phyloP scores from a whole-genome alignment of 305 asterid genomes.

The Fraxinus paxiana region DNA sequence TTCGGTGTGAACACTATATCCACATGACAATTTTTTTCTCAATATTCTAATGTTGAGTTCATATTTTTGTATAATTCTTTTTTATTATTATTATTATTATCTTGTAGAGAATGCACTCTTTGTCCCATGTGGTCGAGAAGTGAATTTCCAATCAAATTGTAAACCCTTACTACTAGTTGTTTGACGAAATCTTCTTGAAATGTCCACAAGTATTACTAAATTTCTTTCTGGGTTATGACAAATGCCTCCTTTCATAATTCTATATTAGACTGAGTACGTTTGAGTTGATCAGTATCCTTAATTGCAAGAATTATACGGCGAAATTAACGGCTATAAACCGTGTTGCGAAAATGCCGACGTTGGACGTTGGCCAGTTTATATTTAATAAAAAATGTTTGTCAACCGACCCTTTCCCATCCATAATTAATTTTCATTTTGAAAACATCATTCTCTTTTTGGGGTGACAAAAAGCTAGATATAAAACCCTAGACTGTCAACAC shows the following conservation, averaged over 20 bases:
- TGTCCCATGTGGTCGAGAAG: slow-evolving; percentile 47
- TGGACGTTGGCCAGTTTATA: slow-evolving; percentile 22
- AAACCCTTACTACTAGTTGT: slow-evolving; percentile 12
- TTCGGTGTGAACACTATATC: slow-evolving; percentile 6
- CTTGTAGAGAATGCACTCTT: slow-evolving; percentile 38
- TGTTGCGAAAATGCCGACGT: slow-evolving; percentile 29
- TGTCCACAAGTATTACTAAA: slow-evolving; percentile 17
- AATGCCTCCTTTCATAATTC: neutral
- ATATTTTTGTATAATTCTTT: slow-evolving; percentile 22
- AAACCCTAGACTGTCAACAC: neutral
- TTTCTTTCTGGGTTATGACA: neutral
- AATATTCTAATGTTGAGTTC: slow-evolving; percentile 38
- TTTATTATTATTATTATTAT: too few species aligned
- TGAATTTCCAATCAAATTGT: slow-evolving; percentile 25
- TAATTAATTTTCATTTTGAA: neutral
- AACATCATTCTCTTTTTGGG: neutral
- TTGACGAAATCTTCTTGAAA: slow-evolving; percentile 24
- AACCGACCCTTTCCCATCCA: slow-evolving; percentile 27
- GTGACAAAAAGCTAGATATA: neutral
- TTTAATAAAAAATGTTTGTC: slow-evolving; percentile 4
- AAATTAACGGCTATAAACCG: slow-evolving; percentile 19
- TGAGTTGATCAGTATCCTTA: neutral
- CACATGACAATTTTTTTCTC: slow-evolving; percentile 29
- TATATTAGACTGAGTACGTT: neutral
- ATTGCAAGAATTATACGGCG: slow-evolving; percentile 14